A percentile compares a stretch with the other conserved stretches of the same genome.
Conservation (phyloP, 495 filamentous ascomycete genomes). For the Penicillium parvum region DNA sequence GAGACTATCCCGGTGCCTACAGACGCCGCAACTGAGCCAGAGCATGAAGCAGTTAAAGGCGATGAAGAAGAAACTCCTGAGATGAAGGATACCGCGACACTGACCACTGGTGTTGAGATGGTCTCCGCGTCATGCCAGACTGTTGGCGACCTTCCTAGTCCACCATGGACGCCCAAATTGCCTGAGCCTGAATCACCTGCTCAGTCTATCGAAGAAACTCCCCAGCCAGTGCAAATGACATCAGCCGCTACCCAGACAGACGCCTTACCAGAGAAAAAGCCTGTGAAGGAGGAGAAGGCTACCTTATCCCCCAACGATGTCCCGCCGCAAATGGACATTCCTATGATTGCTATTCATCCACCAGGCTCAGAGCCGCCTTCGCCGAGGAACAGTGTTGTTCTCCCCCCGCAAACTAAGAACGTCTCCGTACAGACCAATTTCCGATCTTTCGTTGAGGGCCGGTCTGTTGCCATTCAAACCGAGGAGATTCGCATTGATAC, state of each 20-base stretch:
- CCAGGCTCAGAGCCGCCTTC: constrained; percentile 62
- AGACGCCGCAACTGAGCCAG: neutral
- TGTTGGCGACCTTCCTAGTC: constrained; percentile 58
- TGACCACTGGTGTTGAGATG: constrained; percentile 47
- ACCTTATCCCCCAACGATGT: constrained; percentile 18
- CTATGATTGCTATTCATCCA: constrained; percentile 63
- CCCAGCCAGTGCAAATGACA: constrained; percentile 31
- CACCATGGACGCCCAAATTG: constrained; percentile 61
- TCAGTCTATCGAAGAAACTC: constrained; percentile 3
- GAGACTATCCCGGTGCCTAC: neutral
- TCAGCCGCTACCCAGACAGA: constrained; percentile 73
- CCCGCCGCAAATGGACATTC: constrained; percentile 40
- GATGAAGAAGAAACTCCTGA: constrained; percentile 2
- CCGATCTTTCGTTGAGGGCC: constrained; percentile 28
- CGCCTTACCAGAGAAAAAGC: constrained; percentile 5
- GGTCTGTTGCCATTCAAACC: constrained; percentile 70
- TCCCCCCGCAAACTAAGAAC: constrained; percentile 63
- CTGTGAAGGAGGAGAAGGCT: constrained; percentile 8
- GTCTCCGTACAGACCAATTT: constrained; percentile 51
- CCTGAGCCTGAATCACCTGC: constrained; percentile 34
- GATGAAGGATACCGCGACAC: constrained; percentile 28
- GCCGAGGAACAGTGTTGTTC: constrained; percentile 52
- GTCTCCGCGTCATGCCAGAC: constrained; percentile 72
- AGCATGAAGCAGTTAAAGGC: neutral
- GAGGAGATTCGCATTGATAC: constrained; percentile 79